Evolutionary conservation across 2,329 filamentous ascomycete genomes (phyloP).

Genomic region (Chaetomiaceae sp.): DNA sequence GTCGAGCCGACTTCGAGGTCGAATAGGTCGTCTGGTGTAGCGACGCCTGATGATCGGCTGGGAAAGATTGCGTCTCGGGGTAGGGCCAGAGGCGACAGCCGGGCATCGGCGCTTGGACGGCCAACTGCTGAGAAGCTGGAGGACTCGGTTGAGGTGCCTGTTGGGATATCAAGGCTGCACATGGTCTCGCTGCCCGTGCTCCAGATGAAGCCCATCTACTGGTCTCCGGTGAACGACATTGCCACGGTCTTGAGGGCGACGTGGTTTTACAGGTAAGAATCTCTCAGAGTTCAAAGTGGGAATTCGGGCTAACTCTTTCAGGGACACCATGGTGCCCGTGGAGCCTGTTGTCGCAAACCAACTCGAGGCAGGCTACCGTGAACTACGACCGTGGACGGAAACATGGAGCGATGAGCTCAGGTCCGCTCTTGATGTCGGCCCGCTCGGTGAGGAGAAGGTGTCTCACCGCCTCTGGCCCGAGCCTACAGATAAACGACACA

Average conservation of each 20-base stretch:
- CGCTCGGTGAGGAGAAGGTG: conserved; percentile 86
- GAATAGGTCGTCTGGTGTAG: conserved; percentile 17
- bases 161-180: conserved; percentile 86
- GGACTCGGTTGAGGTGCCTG: conserved; percentile 59
- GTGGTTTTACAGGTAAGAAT: conserved; percentile 79
- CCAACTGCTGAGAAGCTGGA: conserved; percentile 7
- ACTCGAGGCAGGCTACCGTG: conserved; percentile 83
- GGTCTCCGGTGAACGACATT: conserved; percentile 89
- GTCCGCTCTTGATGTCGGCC: conserved; percentile 85
- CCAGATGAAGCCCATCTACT: conserved; percentile 95
- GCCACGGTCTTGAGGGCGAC: conserved; percentile 78
- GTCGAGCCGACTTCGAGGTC: conserved; percentile 32
- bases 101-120: conserved; percentile 5
- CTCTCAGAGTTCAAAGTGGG: background rate
- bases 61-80: background rate
- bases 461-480: conserved; percentile 77
- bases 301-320: conserved; percentile 22
- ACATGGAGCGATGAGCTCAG: conserved; percentile 90
- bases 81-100: conserved; percentile 25
- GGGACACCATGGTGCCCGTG: conserved; percentile 85
- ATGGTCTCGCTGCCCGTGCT: conserved; percentile 77
- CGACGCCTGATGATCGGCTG: conserved; percentile 22
- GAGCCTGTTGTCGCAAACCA: conserved; percentile 84
- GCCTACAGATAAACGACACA: conserved; percentile 36
- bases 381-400: conserved; percentile 81